Evolutionary conservation across 78 protist genomes (phyloP), one percentile per base, ranked within the genome.

Genomic region (Cavenderia fasciculata): DNA sequence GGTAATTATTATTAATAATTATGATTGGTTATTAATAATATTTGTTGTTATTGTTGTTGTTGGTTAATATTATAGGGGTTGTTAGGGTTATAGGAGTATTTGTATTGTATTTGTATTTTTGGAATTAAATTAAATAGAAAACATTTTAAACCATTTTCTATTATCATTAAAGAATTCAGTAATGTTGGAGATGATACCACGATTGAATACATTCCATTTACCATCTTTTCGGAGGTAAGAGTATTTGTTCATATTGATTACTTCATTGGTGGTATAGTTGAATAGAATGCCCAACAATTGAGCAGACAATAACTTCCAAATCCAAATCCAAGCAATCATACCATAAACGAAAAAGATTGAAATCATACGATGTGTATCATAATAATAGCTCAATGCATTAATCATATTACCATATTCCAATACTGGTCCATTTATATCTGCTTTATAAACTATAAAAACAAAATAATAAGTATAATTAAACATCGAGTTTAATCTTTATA

Each of bases 161-260:
- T 70, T n/a, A 2, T 57, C 76, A 79, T 63, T 40, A 14, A 79
- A 29, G 46, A 79, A 79, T 33, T 79, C 88, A 12, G 38, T 29
- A 44, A 52, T 79, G 33, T 79, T 79, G 23, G 40, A 34, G 2
- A 63, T 40, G 12, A 79, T 12, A 49, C 88, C 88, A 40, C 88
- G 62, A 52, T 79, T 56, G 65, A 79, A 79, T 52, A 79, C 54
- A 79, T 79, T 79, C 88, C 88, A 79, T 40, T 25, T 46, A 52
- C 88, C 88, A 63, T 54, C 61, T 29, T 66, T 66, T 49, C 88
- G 69, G 6, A 79, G 76, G 38, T 79, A 66, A 19, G 76, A 33
- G 33, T 79, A 79, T 51, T 47, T 79, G 12, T 61, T 51, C 38
- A 79, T 63, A 56, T 79, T 79, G 10, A 79, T 18, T 18, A 79